These are phyloP conservation scores for Fusarium nodosum DNA, from an alignment of 2,329 filamentous ascomycete species.

Conservation along the genomic window DNA sequence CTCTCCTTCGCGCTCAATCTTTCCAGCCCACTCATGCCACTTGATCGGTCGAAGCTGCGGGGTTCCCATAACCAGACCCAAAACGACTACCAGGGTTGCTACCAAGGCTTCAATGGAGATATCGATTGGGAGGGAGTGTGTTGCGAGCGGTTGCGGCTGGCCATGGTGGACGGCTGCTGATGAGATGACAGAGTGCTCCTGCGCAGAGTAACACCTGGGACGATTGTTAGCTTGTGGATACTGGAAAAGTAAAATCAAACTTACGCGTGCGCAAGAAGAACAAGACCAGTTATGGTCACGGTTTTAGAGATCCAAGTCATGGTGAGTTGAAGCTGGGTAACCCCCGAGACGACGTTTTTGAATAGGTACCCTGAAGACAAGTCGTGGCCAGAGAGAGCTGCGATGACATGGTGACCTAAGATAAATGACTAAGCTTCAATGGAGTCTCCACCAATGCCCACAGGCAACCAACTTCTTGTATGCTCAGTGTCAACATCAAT, in stretches of 20 bases:
- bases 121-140: slow-evolving; percentile 78
- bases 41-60: slow-evolving; percentile 86
- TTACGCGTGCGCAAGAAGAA: slow-evolving; percentile 90
- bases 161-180: slow-evolving; percentile 64
- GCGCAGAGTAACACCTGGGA: slow-evolving; percentile 90
- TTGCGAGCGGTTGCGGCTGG: slow-evolving; percentile 57
- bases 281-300: slow-evolving; percentile 79
- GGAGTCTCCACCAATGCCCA: slow-evolving; percentile 7
- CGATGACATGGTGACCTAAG: slow-evolving; percentile 16
- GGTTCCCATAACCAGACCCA: slow-evolving; percentile 84
- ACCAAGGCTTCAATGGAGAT: slow-evolving; percentile 88
- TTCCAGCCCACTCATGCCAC: slow-evolving; percentile 84
- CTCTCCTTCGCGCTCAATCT: slow-evolving; percentile 83
- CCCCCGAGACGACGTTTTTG: slow-evolving; percentile 17
- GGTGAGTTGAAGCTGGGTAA: slow-evolving; percentile 30
- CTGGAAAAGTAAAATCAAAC: slow-evolving; percentile 50
- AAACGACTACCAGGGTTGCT: slow-evolving; percentile 82
- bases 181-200: slow-evolving; percentile 86
- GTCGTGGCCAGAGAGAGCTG: slow-evolving; percentile 28
- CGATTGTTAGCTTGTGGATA: slow-evolving; percentile 34
- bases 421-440: slow-evolving; percentile 44
- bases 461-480: slow-evolving; percentile 6
- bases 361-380: slow-evolving; percentile 40
- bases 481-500: background rate
- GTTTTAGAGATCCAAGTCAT: slow-evolving; percentile 81